Evolutionary conservation across 768 basidiomycete species (phyloP).

Genomic region (Macrolepiota dolichaula): DNA sequence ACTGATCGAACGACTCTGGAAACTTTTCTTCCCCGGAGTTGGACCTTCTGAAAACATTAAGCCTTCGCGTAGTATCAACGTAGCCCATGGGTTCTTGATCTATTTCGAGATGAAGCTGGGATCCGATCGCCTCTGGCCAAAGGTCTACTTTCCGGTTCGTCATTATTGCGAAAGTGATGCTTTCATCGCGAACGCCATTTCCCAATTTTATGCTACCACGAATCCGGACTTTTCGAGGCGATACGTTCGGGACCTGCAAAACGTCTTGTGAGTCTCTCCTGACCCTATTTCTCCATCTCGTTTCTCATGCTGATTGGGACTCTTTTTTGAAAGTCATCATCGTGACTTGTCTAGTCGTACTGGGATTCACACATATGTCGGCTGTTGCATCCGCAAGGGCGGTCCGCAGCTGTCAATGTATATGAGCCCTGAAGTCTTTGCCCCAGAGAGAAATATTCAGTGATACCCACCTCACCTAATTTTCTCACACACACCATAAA

Average conservation of each 20-base stretch:
- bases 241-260: slow-evolving; percentile 11
- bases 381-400: slow-evolving; percentile 13
- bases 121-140: slow-evolving; percentile 12
- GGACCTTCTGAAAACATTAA: slow-evolving; percentile 10
- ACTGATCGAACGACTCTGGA: slow-evolving; percentile 14
- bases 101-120: slow-evolving; percentile 16
- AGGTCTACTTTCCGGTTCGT: slow-evolving; percentile 18
- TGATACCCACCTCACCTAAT: not conserved
- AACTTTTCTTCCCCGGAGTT: slow-evolving; percentile 14
- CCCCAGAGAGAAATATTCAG: slow-evolving; percentile 7
- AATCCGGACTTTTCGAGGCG: slow-evolving; percentile 9
- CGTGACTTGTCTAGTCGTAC: slow-evolving; percentile 14
- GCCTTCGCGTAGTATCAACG: slow-evolving; percentile 6
- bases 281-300: not conserved
- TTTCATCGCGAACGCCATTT: slow-evolving; percentile 13
- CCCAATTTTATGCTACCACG: slow-evolving; percentile 10
- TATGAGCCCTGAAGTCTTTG: slow-evolving; percentile 17
- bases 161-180: slow-evolving; percentile 17
- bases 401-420: slow-evolving; percentile 19
- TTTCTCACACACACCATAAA: not conserved
- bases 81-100: slow-evolving; percentile 13
- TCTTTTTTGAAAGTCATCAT: slow-evolving; percentile 12
- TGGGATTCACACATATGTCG: slow-evolving; percentile 19
- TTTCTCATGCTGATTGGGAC: not conserved
- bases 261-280: slow-evolving; percentile 16